Evolutionary conservation across 441 rosid genomes (phyloP).

Genomic region (Raphanus hybrid): DNA sequence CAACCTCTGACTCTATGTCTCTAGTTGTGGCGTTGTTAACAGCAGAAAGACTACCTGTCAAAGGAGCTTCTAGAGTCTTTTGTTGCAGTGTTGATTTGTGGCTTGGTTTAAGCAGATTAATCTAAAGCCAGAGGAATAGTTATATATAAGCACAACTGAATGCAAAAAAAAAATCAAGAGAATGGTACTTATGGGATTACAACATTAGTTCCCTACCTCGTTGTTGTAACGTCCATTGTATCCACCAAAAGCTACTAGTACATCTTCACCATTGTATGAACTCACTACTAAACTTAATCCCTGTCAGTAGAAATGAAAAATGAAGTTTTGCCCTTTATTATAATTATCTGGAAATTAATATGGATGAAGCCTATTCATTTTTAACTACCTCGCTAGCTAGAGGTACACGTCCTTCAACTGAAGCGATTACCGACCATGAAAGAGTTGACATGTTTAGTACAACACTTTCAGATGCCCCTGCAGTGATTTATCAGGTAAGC

Average conservation of each 20-base stretch:
- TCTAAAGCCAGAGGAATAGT: background rate
- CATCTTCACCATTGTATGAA: slow-evolving; percentile 80
- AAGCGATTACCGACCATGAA: slow-evolving; percentile 89
- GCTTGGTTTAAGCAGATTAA: background rate
- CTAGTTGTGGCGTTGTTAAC: too few species aligned
- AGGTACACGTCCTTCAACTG: slow-evolving; percentile 90
- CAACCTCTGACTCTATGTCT: background rate
- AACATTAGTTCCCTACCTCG: slow-evolving; percentile 58
- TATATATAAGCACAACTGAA: background rate
- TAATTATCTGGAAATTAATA: background rate
- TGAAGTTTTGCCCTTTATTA: background rate
- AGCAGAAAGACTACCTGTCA: background rate
- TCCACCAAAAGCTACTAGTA: slow-evolving; percentile 89
- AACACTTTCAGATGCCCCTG: slow-evolving; percentile 94
- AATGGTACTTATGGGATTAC: background rate
- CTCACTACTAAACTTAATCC: slow-evolving; percentile 86
- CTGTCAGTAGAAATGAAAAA: slow-evolving; percentile 46
- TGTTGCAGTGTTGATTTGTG: slow-evolving; percentile 3
- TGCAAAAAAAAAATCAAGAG: background rate
- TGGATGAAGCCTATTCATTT: slow-evolving; percentile 3
- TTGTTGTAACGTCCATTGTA: slow-evolving; percentile 92
- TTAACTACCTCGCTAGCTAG: slow-evolving; percentile 94
- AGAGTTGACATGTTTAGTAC: slow-evolving; percentile 98
- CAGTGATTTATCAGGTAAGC: slow-evolving; percentile 26
- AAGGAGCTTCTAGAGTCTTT: background rate